Evolutionary conservation across 2,329 filamentous ascomycete genomes (phyloP).

Genomic region (Ophiostoma ulmi): DNA sequence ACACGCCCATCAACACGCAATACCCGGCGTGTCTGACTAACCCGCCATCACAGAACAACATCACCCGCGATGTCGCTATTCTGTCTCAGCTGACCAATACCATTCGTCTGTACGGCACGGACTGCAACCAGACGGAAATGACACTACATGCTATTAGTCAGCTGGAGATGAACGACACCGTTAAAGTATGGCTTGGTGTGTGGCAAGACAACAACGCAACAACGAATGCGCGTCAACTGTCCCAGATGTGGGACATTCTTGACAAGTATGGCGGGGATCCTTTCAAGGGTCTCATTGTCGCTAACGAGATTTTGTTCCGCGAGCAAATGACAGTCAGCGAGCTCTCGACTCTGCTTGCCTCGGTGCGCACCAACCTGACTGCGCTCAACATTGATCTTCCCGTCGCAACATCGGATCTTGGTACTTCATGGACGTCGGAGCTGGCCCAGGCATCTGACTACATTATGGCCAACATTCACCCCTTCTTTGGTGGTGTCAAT

Average conservation of each 20-base stretch:
- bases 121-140: constrained; percentile 97
- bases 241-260: constrained; percentile 79
- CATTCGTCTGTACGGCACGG: constrained; percentile 85
- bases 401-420: constrained; percentile 82
- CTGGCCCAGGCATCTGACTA: constrained; percentile 71
- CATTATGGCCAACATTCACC: constrained; percentile 95
- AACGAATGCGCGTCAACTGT: constrained; percentile 76
- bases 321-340: constrained; percentile 63
- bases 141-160: constrained; percentile 74
- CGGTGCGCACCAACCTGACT: constrained; percentile 69
- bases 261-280: constrained; percentile 61
- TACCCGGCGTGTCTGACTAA: constrained; percentile 75
- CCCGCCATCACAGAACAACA: constrained; percentile 86
- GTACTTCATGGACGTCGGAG: constrained; percentile 72
- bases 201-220: constrained; percentile 83
- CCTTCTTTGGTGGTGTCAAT: constrained; percentile 81
- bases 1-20: constrained; percentile 85
- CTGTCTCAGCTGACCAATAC: constrained; percentile 85
- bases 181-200: constrained; percentile 92
- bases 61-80: constrained; percentile 85
- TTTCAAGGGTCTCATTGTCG: constrained; percentile 77
- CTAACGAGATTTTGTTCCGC: constrained; percentile 75
- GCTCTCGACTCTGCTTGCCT: constrained; percentile 59
- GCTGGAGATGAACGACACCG: constrained; percentile 61
- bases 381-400: constrained; percentile 62